Evolutionary conservation across 257 asterid genomes (phyloP), one percentile per base, ranked within the genome.

Genomic region (Oldenlandia corymbosa): DNA sequence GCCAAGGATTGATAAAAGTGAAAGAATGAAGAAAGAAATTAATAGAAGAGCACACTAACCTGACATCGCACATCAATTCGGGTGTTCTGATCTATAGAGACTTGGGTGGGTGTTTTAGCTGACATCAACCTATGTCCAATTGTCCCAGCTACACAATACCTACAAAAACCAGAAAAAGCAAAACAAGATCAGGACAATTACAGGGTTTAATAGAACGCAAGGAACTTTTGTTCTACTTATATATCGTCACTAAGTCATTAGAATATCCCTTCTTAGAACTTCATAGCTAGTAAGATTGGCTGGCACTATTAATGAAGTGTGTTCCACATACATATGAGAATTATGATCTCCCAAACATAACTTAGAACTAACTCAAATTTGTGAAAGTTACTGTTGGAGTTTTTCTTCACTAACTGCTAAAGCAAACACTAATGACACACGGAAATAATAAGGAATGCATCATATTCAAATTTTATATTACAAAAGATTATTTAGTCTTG

Each of bases 81-180:
- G 68, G 84, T 79, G 69, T 68, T 80, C 66, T 79, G 76, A 48
- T 88, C 94, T 23, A 92, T 68, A 68, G 56, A 78, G 56, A 92
- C 74, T 71, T 53, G 81, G 70, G 84, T 71, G 9, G 95, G 95
- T 72, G 67, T 69, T 75, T 85, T 92, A 68, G 84, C 95, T 50
- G 95, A 81, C 88, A 84, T 76, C 82, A 92, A 67, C 71, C 68
- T 81, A 71, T 80, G 85, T 48, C 99, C 99, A 46, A 92, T 60
- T 17, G 97, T 92, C 64, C 95, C 95, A 63, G 93, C 93, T 59
- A 78, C 81, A 80, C 95, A 89, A 64, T 83, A 86, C 74, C 96
- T 88, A 82, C 5, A 42, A 53, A 41, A 50, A 70, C 23, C 41
- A 52, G 62, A 59, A 36, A 73, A 34, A 58, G 58, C 21, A 10